These are phyloP conservation scores for Sequoiadendron giganteum DNA, from an alignment of 75 land plant species.

Conservation along the genomic window DNA sequence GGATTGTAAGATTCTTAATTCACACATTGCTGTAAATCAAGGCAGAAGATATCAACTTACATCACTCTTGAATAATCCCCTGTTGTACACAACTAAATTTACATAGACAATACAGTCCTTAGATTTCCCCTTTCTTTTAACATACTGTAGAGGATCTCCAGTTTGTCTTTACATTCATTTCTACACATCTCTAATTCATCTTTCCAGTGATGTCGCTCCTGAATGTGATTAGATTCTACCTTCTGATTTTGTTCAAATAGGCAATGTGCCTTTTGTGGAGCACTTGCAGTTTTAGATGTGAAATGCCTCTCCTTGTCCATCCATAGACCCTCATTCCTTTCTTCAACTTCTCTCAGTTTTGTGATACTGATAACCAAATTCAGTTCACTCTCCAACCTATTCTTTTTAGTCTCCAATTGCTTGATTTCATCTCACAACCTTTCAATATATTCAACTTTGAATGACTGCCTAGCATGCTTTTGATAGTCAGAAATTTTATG, in stretches of 20 bases:
- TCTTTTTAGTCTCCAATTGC: background rate
- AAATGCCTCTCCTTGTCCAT: constrained; percentile 4
- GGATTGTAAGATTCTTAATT: too few relatives aligned
- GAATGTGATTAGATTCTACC: background rate
- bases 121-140: background rate
- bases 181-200: background rate
- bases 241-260: background rate
- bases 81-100: too few relatives aligned
- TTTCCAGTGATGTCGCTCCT: constrained; percentile 1
- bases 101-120: too few relatives aligned
- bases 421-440: background rate
- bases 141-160: background rate
- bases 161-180: constrained; percentile 1
- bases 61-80: too few relatives aligned
- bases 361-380: background rate
- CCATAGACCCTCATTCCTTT: background rate
- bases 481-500: background rate
- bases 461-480: background rate
- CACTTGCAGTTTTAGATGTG: background rate
- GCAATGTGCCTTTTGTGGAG: background rate
- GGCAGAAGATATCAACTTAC: too few relatives aligned
- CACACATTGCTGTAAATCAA: too few relatives aligned
- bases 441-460: background rate
- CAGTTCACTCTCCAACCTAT: background rate
- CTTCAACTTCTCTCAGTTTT: background rate